Evolutionary conservation across 768 basidiomycete genomes (phyloP).

Genomic region (Hysterangium stoloniferum): DNA sequence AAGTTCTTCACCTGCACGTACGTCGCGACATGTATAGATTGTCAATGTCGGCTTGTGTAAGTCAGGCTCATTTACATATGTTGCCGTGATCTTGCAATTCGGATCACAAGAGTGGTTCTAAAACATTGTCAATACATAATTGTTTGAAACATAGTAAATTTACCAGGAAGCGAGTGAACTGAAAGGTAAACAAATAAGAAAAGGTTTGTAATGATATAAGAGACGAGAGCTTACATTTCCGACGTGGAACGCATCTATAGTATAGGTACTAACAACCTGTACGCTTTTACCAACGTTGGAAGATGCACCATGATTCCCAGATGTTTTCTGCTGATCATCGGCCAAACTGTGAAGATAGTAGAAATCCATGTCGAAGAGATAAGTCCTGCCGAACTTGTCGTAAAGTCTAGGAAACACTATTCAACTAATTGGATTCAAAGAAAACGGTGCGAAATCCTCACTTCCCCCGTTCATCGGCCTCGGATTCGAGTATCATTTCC

Average conservation of each 20-base stretch:
- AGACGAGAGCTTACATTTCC: slow-evolving; percentile 65
- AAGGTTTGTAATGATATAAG: too few species aligned
- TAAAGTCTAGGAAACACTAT: slow-evolving; percentile 44
- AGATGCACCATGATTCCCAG: slow-evolving; percentile 20
- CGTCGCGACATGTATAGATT: slow-evolving; percentile 58
- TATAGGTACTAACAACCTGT: slow-evolving; percentile 32
- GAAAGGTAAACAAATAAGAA: slow-evolving; percentile 2
- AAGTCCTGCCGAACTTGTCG: slow-evolving; percentile 65
- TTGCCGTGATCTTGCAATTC: slow-evolving; percentile 64
- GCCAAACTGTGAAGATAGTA: slow-evolving; percentile 43
- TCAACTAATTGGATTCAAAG: not conserved
- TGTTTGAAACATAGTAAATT: too few species aligned
- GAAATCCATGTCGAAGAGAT: slow-evolving; percentile 79
- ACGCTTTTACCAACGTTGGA: slow-evolving; percentile 13
- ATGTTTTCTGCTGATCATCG: slow-evolving; percentile 20
- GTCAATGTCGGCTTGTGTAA: slow-evolving; percentile 59
- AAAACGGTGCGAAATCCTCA: slow-evolving; percentile 30
- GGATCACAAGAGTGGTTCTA: slow-evolving; percentile 93
- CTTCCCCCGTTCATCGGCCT: slow-evolving; percentile 60
- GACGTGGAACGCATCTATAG: slow-evolving; percentile 82
- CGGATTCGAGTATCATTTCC: slow-evolving; percentile 65
- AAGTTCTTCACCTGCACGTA: slow-evolving; percentile 60
- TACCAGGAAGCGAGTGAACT: slow-evolving; percentile 92
- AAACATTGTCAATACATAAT: not conserved
- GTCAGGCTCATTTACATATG: slow-evolving; percentile 73